Evolutionary conservation across 2,329 filamentous ascomycete species (phyloP), one percentile per base, ranked within the genome.

Genomic region (Colletotrichum spaethianum): DNA sequence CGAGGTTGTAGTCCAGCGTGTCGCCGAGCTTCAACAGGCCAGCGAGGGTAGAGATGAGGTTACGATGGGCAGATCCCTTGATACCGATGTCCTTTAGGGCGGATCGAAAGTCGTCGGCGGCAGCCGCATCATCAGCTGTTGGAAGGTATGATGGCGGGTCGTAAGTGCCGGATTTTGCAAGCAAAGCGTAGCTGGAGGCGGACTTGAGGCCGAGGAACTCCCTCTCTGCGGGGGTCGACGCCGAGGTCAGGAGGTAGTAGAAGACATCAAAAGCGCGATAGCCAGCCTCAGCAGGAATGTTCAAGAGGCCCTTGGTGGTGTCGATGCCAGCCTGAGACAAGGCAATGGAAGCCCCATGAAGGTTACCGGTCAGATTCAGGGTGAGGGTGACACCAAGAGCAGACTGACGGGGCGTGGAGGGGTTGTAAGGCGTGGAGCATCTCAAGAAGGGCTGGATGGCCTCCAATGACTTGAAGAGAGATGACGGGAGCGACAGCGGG

Each of bases 191-290:
- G 53, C 89, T 87, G 4, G 93, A 93, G 3, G 94, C 90, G 11
- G 91, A 87, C 82, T 94, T 93, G 38, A 99, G 88, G 33, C 93
- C 91, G 18, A 99, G 85, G 73, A 95, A 97, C 79, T 98, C 96
- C 67, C 94, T 89, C 83, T 99, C 96, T 1, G 94, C 92, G 4
- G 93, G 91, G 1, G 94, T 96, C 0, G 96, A 97, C 0, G 94
- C 93, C n/a, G 93, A 95, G 0, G 95, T 97, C 52, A 98, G 88
- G 0, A 99, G 90, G 78, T 98, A 98, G 84, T 99, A 98, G 80
- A 99, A 98, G 61, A 97, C 96, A 79, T 99, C 96, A 77, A 99
- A 99, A 4, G 96, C 96, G 74, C 96, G 92, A 82, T 94, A 94
- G 16, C 96, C 96, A 8, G 91, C 79, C 79, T 98, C 91, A 0